Evolutionary conservation across 2,329 filamentous ascomycete genomes (phyloP).

Genomic region (Pestalotiopsis sp.): DNA sequence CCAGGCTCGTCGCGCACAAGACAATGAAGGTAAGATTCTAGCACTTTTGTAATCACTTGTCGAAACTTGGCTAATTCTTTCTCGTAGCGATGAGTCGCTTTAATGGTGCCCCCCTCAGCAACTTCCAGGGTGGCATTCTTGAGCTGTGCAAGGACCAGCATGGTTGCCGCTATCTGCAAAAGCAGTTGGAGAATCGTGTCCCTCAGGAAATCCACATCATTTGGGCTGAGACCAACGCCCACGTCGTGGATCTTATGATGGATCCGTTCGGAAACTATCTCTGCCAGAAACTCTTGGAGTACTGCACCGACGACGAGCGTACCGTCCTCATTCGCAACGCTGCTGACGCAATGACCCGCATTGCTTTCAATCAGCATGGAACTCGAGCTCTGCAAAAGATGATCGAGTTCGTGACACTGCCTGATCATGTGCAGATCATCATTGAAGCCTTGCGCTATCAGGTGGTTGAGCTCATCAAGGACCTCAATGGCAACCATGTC

Average conservation of each 20-base stretch:
- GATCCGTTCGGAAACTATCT: conserved; percentile 99
- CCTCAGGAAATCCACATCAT: conserved; percentile 87
- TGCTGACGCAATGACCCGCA: conserved; percentile 82
- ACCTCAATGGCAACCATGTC: conserved; percentile 97
- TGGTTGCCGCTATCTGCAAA: conserved; percentile 94
- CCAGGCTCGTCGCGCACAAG: conserved; percentile 73
- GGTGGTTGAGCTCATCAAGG: conserved; percentile 94
- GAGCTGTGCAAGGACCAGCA: conserved; percentile 96
- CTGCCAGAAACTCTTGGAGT: conserved; percentile 97
- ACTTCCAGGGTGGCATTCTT: conserved; percentile 82
- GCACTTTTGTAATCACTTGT: background rate
- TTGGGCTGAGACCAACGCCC: conserved; percentile 88
- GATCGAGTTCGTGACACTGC: conserved; percentile 93
- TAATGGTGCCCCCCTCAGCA: conserved; percentile 80
- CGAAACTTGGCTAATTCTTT: conserved; percentile 30
- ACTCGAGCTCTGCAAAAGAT: conserved; percentile 98
- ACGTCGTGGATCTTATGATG: conserved; percentile 97
- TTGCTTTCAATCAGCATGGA: conserved; percentile 95
- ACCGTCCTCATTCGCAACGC: conserved; percentile 92
- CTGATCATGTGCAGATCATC: conserved; percentile 83
- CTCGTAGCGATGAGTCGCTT: conserved; percentile 73
- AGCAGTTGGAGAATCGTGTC: conserved; percentile 91
- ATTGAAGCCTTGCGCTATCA: conserved; percentile 80
- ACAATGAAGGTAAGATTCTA: conserved; percentile 64
- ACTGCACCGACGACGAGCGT: conserved; percentile 91